Percentiles rank a stretch among this genome's conserved stretches.
phyloP scores from a whole-genome alignment of 768 basidiomycete genomes.

The Collybia mongolica region DNA sequence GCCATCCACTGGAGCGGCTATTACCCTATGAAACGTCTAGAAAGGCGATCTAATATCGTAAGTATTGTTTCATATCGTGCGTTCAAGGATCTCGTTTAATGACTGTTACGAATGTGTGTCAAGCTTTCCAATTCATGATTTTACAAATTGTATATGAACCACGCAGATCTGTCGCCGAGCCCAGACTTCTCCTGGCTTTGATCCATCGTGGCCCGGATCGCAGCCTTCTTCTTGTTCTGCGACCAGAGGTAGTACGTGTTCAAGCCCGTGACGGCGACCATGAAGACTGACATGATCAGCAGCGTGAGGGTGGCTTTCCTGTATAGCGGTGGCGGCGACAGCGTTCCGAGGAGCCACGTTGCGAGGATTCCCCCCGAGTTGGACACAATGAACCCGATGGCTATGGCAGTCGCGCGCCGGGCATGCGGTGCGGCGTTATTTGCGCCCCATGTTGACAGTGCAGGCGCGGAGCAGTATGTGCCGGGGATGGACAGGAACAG shows the following conservation, averaged over 20 bases:
- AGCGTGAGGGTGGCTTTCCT: slow-evolving; percentile 43
- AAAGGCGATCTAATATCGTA: too few species aligned
- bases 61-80: too few species aligned
- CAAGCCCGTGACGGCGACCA: slow-evolving; percentile 29
- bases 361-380: slow-evolving; percentile 60
- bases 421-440: slow-evolving; percentile 60
- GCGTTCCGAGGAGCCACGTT: slow-evolving; percentile 54
- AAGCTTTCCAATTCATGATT: too few species aligned
- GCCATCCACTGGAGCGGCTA: too few species aligned
- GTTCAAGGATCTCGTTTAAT: too few species aligned
- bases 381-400: slow-evolving; percentile 56
- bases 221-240: slow-evolving; percentile 47
- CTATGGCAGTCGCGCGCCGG: slow-evolving; percentile 57
- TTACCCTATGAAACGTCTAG: too few species aligned
- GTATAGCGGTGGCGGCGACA: slow-evolving; percentile 51
- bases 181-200: slow-evolving; percentile 35
- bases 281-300: slow-evolving; percentile 36
- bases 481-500: slow-evolving; percentile 58
- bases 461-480: slow-evolving; percentile 50
- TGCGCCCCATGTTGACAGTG: slow-evolving; percentile 56
- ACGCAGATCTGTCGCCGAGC: slow-evolving; percentile 50
- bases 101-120: too few species aligned
- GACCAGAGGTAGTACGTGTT: slow-evolving; percentile 39
- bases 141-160: slow-evolving; percentile 51
- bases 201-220: slow-evolving; percentile 25